Conservation (phyloP, 2,329 filamentous ascomycete genomes). For the Magnaporthales sp. region DNA sequence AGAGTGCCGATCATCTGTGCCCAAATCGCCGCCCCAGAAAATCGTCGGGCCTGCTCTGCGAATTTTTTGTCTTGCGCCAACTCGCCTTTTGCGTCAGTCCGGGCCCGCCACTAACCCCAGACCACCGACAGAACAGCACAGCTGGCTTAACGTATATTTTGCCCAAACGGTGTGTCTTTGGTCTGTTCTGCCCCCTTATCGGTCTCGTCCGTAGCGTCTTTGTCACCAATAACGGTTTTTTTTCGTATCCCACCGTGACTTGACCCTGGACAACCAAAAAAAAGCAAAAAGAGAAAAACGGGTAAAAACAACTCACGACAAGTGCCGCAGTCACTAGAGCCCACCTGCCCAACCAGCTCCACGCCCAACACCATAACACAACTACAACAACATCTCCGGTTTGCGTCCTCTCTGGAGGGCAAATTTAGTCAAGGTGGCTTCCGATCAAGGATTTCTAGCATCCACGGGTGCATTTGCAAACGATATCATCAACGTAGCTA, state of each 20-base stretch:
- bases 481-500: slow-evolving; percentile 43
- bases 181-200: background rate
- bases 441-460: slow-evolving; percentile 46
- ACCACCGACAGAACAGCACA: background rate
- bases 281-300: background rate
- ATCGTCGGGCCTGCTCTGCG: background rate
- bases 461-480: slow-evolving; percentile 48
- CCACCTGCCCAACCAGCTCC: background rate
- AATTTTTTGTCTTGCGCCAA: background rate
- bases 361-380: background rate
- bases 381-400: background rate
- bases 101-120: background rate
- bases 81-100: background rate
- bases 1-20: slow-evolving; percentile 1
- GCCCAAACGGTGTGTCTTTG: background rate
- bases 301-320: background rate
- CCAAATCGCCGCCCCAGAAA: background rate
- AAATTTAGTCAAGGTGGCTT: slow-evolving; percentile 52
- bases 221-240: background rate
- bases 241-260: background rate
- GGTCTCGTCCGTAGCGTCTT: background rate
- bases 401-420: slow-evolving; percentile 24
- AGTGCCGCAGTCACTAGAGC: background rate
- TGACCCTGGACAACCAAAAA: background rate
- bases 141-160: background rate